These are phyloP conservation scores for Plasmopara muralis DNA, from an alignment of 352 stramenopile species.

Conservation along the genomic window DNA sequence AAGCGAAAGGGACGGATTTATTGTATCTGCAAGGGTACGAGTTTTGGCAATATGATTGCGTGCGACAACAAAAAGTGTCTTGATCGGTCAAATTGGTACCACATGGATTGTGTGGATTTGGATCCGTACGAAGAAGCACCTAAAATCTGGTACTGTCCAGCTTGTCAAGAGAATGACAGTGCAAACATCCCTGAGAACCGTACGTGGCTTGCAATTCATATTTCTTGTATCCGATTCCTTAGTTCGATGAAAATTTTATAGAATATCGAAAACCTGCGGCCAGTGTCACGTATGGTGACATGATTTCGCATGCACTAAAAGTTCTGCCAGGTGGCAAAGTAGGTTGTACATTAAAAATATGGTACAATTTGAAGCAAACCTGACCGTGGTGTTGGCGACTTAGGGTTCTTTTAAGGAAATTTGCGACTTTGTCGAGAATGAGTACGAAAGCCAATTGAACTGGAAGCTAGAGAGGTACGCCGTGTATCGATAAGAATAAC, in stretches of 20 bases:
- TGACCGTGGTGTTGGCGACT: conserved; percentile 11
- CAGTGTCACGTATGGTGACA: conserved; percentile 82
- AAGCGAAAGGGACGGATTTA: conserved; percentile 67
- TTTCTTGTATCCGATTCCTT: neutral
- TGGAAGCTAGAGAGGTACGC: conserved; percentile 83
- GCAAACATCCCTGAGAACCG: conserved; percentile 64
- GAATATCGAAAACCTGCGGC: conserved; percentile 76
- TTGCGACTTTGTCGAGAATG: conserved; percentile 80
- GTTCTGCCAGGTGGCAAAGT: conserved; percentile 63
- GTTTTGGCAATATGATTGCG: conserved; percentile 78
- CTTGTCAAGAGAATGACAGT: conserved; percentile 44
- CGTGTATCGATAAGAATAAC: too few relatives aligned
- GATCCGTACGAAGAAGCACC: conserved; percentile 42
- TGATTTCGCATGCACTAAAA: conserved; percentile 81
- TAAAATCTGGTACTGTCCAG: conserved; percentile 72
- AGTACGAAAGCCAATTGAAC: conserved; percentile 85
- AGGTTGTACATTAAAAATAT: conserved; percentile 13
- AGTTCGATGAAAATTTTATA: conserved; percentile 7
- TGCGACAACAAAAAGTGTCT: conserved; percentile 76
- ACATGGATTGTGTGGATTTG: conserved; percentile 68
- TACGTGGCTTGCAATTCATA: conserved; percentile 20
- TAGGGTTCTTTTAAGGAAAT: conserved; percentile 86
- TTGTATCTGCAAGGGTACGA: conserved; percentile 68
- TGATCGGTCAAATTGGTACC: conserved; percentile 80
- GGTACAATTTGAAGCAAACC: neutral